Evolutionary conservation across 2,329 filamentous ascomycete genomes (phyloP), one percentile per base, ranked within the genome.

Genomic region (Knufia petricola): DNA sequence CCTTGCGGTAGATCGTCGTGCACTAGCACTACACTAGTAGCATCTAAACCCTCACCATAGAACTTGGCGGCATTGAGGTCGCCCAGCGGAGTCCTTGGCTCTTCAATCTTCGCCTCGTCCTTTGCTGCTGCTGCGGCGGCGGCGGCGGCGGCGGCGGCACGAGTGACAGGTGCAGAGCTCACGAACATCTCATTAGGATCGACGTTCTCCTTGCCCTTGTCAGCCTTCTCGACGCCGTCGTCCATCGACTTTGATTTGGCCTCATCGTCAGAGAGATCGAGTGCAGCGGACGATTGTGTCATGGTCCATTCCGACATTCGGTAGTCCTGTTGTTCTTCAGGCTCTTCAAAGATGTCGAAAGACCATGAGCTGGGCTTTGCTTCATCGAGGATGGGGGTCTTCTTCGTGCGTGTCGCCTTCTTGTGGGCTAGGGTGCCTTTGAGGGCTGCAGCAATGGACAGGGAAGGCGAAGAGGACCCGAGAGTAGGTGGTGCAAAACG

Each of bases 261-360:
- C 63, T 95, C 89, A 59, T 95, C 89, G 19, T 87, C 89, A 57
- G 81, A 87, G 60, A 96, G 87, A 63, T 96, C 90, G 2, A 96
- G 76, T 9, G 47, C 49, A 55, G 84, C 83, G 6, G 90, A 90
- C 49, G 84, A 84, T 70, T 95, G 90, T 66, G 95, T 86, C 69
- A 96, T 86, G 15, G 57, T 57, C 57, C 57, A 59, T 31, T 59
- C 57, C 34, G 55, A 56, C 32, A 95, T 72, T 60, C 94, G 95
- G 59, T 88, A 87, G 67, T 92, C 85, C 63, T 94, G 84, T 62
- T 95, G 85, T 63, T 95, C 86, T 6, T 84, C 79, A 0, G 86
- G 87, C 65, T 98, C 90, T 63, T 95, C 87, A 63, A 95, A 83
- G 60, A 98, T 96, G 51, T 90, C 85, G 63, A 98, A 96, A 71